Evolutionary conservation across 2,329 filamentous ascomycete genomes (phyloP), one percentile per base, ranked within the genome.

Genomic region (Cryphonectria radicalis): DNA sequence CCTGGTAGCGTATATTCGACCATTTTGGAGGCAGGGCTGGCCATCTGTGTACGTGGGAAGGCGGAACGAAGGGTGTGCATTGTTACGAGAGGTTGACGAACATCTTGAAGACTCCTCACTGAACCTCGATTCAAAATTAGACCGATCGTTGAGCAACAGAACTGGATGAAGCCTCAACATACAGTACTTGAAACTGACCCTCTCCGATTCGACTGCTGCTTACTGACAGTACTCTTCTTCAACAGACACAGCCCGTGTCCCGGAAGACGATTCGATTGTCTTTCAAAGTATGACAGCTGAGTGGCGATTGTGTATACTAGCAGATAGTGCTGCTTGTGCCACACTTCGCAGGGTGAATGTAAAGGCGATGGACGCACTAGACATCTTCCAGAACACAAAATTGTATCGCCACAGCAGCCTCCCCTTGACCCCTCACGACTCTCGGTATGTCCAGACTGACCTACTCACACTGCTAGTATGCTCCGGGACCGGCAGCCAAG

Each of bases 331-430:
- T 22, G 7, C 1, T 14, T 40, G 35, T 60, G 11, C 57, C 28
- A 32, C 14, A 59, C 25, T 11, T 32, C 25, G 55, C 13, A 59
- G 32, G 55, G 28, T 50, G 17, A 6, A 32, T 3, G 11, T 59
- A 8, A 35, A 59, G 28, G 55, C 55, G 25, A 17, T 32, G 28
- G 35, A n/a, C 14, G 50, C 66, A 59, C 69, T 68, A 68, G 66
- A 69, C 62, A 53, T 22, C 50, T 66, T 71, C 66, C 68, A 62
- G 69, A 71, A 68, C 60, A 40, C 68, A 35, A 50, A 50, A 62
- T 35, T 42, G n/a, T 40, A 25, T 50, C 46, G 55, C 68, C 59
- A n/a, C 59, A 25, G 28, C 19, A n/a, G 46, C 46, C 46, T 50
- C 17, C 59, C 35, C 55, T 59, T 32, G 14, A 32, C 28, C 28